phyloP scores from a whole-genome alignment of 805 yeast genomes.

The Yarrowia bubula region DNA sequence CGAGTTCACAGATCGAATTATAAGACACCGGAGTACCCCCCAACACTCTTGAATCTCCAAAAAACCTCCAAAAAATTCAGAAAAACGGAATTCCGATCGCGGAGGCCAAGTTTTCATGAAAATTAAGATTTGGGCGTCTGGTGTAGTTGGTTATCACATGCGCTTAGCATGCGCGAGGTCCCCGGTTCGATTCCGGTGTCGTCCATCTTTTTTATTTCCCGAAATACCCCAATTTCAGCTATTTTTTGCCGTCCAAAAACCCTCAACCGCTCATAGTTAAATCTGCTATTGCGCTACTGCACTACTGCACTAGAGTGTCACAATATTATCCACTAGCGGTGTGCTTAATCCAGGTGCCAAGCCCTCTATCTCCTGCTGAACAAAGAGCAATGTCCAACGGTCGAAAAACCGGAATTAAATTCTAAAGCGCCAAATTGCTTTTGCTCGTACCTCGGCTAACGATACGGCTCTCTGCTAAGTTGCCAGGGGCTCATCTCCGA shows the following conservation, averaged over 20 bases:
- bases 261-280: neutral
- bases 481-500: neutral
- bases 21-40: neutral
- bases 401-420: neutral
- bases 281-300: neutral
- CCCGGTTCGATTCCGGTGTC: slow-evolving; percentile 25
- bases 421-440: neutral
- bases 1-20: neutral
- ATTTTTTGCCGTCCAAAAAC: neutral
- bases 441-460: neutral
- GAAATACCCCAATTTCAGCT: neutral
- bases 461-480: neutral
- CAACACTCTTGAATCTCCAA: neutral
- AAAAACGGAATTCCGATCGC: neutral
- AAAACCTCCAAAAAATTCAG: no score
- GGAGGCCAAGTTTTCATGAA: neutral
- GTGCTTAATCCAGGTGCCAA: slow-evolving; percentile 2
- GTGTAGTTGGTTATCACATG: slow-evolving; percentile 23
- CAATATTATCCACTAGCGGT: neutral
- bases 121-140: neutral
- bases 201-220: neutral
- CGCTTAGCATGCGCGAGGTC: slow-evolving; percentile 25
- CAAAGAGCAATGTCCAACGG: neutral
- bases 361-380: neutral
- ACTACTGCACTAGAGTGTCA: neutral